phyloP scores from a whole-genome alignment of 106 monocot species.

The Dendrobium officinale region DNA sequence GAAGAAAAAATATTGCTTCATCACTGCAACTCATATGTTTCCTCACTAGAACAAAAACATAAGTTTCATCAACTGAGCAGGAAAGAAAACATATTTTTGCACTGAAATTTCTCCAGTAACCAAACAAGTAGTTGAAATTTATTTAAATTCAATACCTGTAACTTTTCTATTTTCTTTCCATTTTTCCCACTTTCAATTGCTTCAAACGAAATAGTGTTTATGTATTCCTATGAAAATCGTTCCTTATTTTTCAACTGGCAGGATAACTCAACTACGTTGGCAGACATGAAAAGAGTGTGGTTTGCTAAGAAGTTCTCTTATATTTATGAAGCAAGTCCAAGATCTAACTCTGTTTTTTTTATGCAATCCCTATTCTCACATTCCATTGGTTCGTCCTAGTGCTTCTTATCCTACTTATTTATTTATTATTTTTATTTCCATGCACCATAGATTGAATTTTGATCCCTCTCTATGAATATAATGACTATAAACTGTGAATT shows the following conservation, averaged over 20 bases:
- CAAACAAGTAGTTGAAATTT: not conserved
- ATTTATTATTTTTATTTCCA: not conserved
- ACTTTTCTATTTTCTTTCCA: not conserved
- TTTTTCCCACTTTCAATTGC: not conserved
- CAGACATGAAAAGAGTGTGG: conserved; percentile 70
- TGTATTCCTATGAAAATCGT: not conserved
- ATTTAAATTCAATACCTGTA: not conserved
- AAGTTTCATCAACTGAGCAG: not conserved
- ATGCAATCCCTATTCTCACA: conserved; percentile 74
- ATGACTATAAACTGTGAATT: conserved; percentile 4
- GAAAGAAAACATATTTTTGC: not conserved
- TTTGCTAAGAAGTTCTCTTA: conserved; percentile 56
- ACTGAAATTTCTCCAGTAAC: not conserved
- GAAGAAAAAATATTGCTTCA: not conserved
- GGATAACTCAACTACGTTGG: conserved; percentile 32
- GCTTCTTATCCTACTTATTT: not conserved
- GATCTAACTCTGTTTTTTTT: conserved; percentile 39
- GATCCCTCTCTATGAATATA: not conserved
- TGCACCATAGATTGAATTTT: not conserved
- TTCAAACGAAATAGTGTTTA: not conserved
- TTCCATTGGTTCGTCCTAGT: conserved; percentile 34
- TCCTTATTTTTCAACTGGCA: conserved; percentile 18
- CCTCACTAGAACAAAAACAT: not conserved
- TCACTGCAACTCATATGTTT: not conserved
- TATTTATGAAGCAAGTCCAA: conserved; percentile 57